Evolutionary conservation across 345 rosid species (phyloP), one percentile per base, ranked within the genome.

Genomic region (Eucalyptus sp.): DNA sequence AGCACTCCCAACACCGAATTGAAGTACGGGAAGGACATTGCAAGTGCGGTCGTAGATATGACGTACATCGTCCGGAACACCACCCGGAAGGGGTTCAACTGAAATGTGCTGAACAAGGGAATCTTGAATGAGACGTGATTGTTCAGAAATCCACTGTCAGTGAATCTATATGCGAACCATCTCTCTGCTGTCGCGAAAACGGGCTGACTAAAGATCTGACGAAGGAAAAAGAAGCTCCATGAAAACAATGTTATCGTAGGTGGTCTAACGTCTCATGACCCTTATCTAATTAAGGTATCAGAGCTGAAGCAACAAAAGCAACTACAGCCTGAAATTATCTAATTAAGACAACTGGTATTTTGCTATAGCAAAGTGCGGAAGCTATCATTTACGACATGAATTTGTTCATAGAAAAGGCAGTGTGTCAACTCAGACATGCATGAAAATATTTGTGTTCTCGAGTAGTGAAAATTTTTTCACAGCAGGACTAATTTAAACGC

Each of bases 21-120:
- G 89, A 89, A 89, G 90, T 87, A 89, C 6, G 90, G 90, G 89
- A 89, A 89, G 44, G 83, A 18, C 41, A 87, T 87, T 4, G 90
- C 87, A 15, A 81, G n/a, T 0, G 16, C 48, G 0, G 89, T 89
- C 0, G 90, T 66, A 8, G 50, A 83, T 13, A 62, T 22, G 3
- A 89, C 90, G 7, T 87, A 89, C 6, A 37, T 20, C 2, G 87
- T 89, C 62, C 90, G 87, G 86, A 80, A 87, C 31, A 85, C 43
- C 60, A 87, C 18, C 81, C 86, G 83, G 76, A 89, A 79, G 54
- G 43, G 48, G 62, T 87, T 89, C 51, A 51, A 20, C 62, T 7
- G 68, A 80, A 87, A 85, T 10, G 83, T 31, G 83, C 51, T 2
- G 50, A 79, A 54, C 50, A 62, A 50, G 49, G 88, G 90, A 18